phyloP scores from a whole-genome alignment of 441 rosid species.

The California macrophylla region DNA sequence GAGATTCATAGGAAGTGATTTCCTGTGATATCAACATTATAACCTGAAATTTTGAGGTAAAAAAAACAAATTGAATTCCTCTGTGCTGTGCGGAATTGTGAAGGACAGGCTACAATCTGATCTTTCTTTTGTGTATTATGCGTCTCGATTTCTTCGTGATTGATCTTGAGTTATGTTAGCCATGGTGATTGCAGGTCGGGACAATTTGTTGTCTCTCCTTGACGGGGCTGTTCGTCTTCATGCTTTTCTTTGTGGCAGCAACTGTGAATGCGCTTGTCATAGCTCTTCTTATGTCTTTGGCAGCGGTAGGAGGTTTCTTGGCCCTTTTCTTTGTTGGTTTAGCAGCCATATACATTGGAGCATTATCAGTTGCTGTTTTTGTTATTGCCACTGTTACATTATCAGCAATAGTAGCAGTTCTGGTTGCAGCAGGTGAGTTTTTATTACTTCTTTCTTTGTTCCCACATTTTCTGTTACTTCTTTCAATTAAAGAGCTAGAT shows the following conservation, averaged over 20 bases:
- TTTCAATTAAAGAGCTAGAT: no score
- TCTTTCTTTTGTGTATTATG: no score
- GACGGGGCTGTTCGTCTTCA: conserved; percentile 62
- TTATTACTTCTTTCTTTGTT: neutral
- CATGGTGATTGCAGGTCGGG: conserved; percentile 52
- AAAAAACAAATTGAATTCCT: no score
- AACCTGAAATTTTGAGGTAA: no score
- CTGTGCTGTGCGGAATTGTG: no score
- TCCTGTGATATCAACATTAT: no score
- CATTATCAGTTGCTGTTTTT: conserved; percentile 55
- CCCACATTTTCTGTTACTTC: no score
- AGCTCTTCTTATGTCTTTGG: conserved; percentile 67
- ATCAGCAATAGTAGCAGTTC: conserved; percentile 46
- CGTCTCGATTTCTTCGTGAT: no score
- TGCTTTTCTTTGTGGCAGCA: conserved; percentile 77
- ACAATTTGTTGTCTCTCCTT: conserved; percentile 47
- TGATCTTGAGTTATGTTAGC: no score
- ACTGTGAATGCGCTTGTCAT: conserved; percentile 62
- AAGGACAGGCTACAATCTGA: no score
- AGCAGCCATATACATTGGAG: conserved; percentile 68
- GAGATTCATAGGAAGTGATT: no score
- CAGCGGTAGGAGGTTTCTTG: conserved; percentile 78
- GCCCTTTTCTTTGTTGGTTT: conserved; percentile 60
- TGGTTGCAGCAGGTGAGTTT: conserved; percentile 52
- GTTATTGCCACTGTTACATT: conserved; percentile 56